These are phyloP conservation scores for Eleusine indica DNA, from an alignment of 176 grass and related monocot genomes.

Conservation along the genomic window DNA sequence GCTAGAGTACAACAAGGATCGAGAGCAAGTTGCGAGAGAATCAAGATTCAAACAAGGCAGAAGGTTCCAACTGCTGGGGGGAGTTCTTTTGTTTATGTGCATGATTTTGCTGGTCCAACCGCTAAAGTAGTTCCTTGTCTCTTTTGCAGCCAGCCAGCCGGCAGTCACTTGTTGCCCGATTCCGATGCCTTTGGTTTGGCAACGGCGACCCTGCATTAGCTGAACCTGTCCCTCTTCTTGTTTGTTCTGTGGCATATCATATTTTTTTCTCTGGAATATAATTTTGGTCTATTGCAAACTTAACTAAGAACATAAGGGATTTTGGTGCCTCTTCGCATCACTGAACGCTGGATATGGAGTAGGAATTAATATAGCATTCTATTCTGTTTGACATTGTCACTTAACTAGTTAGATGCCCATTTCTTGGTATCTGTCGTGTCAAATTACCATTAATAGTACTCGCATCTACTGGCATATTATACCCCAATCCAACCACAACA, in stretches of 20 bases:
- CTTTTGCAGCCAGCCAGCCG: neutral
- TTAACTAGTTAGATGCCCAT: constrained; percentile 1
- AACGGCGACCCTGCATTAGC: neutral
- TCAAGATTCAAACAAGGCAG: constrained; percentile 27
- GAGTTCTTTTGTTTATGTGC: constrained; percentile 20
- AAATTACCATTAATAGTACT: neutral
- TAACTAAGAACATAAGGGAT: neutral
- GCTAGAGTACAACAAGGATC: constrained; percentile 13
- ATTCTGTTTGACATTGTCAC: neutral
- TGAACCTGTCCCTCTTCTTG: constrained; percentile 18
- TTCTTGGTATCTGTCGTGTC: neutral
- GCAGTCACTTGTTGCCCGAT: constrained; percentile 5
- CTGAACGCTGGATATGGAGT: neutral
- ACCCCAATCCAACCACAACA: neutral
- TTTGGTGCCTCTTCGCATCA: constrained; percentile 29
- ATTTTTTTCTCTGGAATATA: neutral
- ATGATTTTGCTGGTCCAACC: constrained; percentile 41
- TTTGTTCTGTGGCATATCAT: neutral
- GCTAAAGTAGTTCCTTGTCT: constrained; percentile 34
- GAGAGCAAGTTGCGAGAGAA: constrained; percentile 22
- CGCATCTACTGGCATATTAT: neutral
- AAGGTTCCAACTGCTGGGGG: constrained; percentile 24
- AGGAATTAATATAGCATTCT: neutral
- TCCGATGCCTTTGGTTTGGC: constrained; percentile 25
- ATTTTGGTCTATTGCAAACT: neutral